Evolutionary conservation across 2,329 filamentous ascomycete species (phyloP), one percentile per base, ranked within the genome.

Genomic region (Mariannaea elegans): DNA sequence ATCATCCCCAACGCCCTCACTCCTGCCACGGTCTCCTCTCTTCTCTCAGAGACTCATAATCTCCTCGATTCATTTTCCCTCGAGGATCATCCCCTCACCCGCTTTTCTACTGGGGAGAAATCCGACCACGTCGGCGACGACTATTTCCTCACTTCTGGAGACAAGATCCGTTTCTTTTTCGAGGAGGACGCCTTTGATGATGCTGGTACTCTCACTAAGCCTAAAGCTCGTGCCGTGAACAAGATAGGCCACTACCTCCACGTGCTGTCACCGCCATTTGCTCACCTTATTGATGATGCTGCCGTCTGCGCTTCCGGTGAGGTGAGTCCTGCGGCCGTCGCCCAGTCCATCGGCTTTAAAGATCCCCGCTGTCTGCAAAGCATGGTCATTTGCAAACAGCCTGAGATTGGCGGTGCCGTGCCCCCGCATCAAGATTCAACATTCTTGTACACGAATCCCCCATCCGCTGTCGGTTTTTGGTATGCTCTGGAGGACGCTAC

Each of bases 311-410:
- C 68, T 3, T 61, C 64, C 10, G 75, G 71, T 2, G 72, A 71
- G 34, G 73, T 76, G 34, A 77, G 75, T n/a, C 84, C 84, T 1
- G 82, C 80, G 0, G 86, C 82, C 5, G 87, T 97, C 13, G 93
- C 93, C 1, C 80, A 81, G 42, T 84, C 84, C 8, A 82, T 97
- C 10, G 90, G 90, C 2, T 97, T 93, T 79, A 70, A 67, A 4
- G 92, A 97, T 75, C 92, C 94, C 2, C 82, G 90, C 18, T 86
- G 84, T 60, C 82, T 99, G 51, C 95, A 99, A 81, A 95, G 91
- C 75, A 99, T 99, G 95, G 84, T 98, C 24, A 98, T 99, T 69
- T 97, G 93, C 86, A 99, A 99, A 77, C 94, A 97, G 79, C 94
- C 95, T 19, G 92, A 96, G 78, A 97, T 98, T 52, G 95, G 95